Evolutionary conservation across 2,329 filamentous ascomycete genomes (phyloP).

Genomic region (Fusarium domesticum): DNA sequence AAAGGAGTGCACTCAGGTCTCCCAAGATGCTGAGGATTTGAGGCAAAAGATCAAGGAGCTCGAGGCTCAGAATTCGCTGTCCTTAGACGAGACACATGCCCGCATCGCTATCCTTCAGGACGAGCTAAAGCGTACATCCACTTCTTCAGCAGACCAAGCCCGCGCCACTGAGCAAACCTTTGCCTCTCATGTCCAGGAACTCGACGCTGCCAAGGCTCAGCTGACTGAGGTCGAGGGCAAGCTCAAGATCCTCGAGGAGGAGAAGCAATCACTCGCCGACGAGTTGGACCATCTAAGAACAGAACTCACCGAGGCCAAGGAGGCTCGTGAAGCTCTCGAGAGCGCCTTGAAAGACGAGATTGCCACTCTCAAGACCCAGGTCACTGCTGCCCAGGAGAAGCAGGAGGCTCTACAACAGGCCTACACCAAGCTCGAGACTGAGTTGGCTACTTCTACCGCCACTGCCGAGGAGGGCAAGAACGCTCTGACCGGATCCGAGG

Average conservation of each 20-base stretch:
- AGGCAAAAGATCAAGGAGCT: slow-evolving; percentile 40
- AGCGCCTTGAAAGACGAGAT: slow-evolving; percentile 32
- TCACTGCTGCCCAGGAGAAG: slow-evolving; percentile 34
- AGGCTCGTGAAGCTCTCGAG: slow-evolving; percentile 36
- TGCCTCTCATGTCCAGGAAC: slow-evolving; percentile 19
- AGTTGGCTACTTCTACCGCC: slow-evolving; percentile 31
- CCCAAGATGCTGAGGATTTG: slow-evolving; percentile 38
- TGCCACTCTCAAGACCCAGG: slow-evolving; percentile 33
- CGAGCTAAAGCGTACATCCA: slow-evolving; percentile 33
- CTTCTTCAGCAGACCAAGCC: slow-evolving; percentile 24
- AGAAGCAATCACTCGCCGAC: slow-evolving; percentile 31
- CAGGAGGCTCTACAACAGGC: slow-evolving; percentile 32
- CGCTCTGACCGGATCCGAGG: slow-evolving; percentile 28
- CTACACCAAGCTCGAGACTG: slow-evolving; percentile 31
- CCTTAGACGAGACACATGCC: slow-evolving; percentile 34
- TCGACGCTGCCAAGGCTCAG: slow-evolving; percentile 25
- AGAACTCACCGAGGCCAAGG: slow-evolving; percentile 34
- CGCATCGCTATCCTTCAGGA: slow-evolving; percentile 35
- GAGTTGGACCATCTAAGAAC: slow-evolving; percentile 36
- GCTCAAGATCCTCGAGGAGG: slow-evolving; percentile 26
- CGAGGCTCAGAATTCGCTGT: slow-evolving; percentile 29
- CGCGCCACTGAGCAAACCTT: slow-evolving; percentile 27
- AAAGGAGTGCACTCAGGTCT: slow-evolving; percentile 34
- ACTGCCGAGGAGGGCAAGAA: slow-evolving; percentile 28
- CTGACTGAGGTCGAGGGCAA: slow-evolving; percentile 26